phyloP scores from a whole-genome alignment of 1,284 basidiomycete genomes.

The Takashimella tepidaria region DNA sequence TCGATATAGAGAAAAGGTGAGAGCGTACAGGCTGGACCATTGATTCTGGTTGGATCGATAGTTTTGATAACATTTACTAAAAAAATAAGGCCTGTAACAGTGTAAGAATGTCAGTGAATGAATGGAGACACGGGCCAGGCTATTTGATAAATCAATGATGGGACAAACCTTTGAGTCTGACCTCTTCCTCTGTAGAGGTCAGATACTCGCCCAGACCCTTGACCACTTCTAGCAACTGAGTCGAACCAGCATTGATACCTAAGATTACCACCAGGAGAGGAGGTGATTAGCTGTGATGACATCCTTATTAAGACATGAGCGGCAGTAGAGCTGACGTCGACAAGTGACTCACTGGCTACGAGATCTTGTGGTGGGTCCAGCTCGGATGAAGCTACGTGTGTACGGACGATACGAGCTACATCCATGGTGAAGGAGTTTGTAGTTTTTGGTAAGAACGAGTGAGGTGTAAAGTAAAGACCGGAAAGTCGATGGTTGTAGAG shows the following conservation, averaged over 20 bases:
- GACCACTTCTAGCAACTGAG: conserved; percentile 74
- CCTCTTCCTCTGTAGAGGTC: conserved; percentile 73
- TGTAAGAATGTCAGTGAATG: too few species aligned
- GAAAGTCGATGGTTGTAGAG: too few species aligned
- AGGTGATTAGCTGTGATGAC: neutral
- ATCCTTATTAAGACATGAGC: neutral
- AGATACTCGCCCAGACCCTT: conserved; percentile 80
- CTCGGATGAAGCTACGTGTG: conserved; percentile 42
- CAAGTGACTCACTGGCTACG: conserved; percentile 35
- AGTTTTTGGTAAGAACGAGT: too few species aligned
- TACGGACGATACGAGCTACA: conserved; percentile 37
- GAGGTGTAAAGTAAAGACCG: too few species aligned
- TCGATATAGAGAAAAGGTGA: neutral
- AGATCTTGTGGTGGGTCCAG: conserved; percentile 35
- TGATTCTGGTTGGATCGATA: conserved; percentile 63
- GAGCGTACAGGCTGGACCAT: conserved; percentile 69
- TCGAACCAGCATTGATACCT: conserved; percentile 62
- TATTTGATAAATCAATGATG: neutral
- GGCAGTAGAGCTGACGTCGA: neutral
- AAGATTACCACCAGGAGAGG: too few species aligned
- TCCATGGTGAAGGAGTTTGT: conserved; percentile 40
- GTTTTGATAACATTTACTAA: conserved; percentile 57
- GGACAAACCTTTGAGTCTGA: conserved; percentile 68
- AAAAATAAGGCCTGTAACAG: conserved; percentile 33
- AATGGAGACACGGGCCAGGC: neutral